Evolutionary conservation across 805 yeast genomes (phyloP).

Genomic region (Candida ortonii): DNA sequence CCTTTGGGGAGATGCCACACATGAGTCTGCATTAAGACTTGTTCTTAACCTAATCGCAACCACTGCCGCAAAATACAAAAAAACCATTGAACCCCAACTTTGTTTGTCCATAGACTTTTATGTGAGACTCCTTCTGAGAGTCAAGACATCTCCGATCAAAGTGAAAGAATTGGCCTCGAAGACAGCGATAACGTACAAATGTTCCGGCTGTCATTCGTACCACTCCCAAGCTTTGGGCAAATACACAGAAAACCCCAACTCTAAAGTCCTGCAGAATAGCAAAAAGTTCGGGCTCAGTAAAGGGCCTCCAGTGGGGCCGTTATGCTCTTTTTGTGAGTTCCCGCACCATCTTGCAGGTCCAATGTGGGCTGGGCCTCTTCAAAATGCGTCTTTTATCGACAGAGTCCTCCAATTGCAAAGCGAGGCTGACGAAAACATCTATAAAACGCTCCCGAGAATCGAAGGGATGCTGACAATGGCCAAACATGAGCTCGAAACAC

Average conservation of each 20-base stretch:
- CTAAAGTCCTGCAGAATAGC: slow-evolving; percentile 29
- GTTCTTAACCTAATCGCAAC: slow-evolving; percentile 72
- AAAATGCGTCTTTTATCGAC: slow-evolving; percentile 63
- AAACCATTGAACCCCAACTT: slow-evolving; percentile 80
- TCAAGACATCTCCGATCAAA: slow-evolving; percentile 70
- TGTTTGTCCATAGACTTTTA: slow-evolving; percentile 89
- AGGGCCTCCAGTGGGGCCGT: slow-evolving; percentile 57
- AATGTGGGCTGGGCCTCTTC: slow-evolving; percentile 87
- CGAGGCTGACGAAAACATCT: slow-evolving; percentile 50
- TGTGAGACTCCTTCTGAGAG: slow-evolving; percentile 79
- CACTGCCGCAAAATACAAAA: slow-evolving; percentile 88
- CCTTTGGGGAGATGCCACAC: slow-evolving; percentile 80
- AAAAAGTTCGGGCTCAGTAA: slow-evolving; percentile 56
- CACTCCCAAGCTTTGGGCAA: slow-evolving; percentile 75
- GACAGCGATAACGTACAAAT: slow-evolving; percentile 75
- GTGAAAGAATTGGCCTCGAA: slow-evolving; percentile 79
- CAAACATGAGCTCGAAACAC: slow-evolving; percentile 61
- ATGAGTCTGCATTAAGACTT: slow-evolving; percentile 87
- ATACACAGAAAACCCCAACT: slow-evolving; percentile 33
- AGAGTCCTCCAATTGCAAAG: slow-evolving; percentile 54
- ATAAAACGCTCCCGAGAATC: slow-evolving; percentile 79
- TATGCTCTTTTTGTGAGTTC: slow-evolving; percentile 69
- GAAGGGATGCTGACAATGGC: slow-evolving; percentile 93
- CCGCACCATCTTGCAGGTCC: slow-evolving; percentile 88
- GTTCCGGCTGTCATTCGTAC: slow-evolving; percentile 82